Evolutionary conservation across 2,329 filamentous ascomycete genomes (phyloP).

Genomic region (Diaporthe amygdali): DNA sequence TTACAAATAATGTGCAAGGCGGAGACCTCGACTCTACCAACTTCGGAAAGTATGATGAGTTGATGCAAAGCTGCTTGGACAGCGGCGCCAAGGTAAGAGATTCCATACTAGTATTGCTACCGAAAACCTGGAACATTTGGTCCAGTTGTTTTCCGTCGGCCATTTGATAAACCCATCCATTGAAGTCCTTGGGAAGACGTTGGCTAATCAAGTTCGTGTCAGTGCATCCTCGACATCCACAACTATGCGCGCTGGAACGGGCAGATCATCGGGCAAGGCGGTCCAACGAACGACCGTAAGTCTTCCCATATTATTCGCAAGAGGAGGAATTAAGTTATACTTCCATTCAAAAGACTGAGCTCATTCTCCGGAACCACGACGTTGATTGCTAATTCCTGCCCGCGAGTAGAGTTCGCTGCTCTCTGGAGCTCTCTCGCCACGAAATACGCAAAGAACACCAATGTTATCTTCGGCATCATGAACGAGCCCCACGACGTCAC

Average conservation of each 20-base stretch:
- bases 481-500: slow-evolving; percentile 67
- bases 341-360: too few relatives aligned
- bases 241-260: slow-evolving; percentile 61
- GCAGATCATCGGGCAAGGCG: slow-evolving; percentile 67
- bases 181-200: rapidly evolving
- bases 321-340: too few relatives aligned
- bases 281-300: slow-evolving; percentile 43
- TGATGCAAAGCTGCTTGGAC: slow-evolving; percentile 54
- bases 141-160: too few relatives aligned
- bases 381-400: not conserved
- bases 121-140: too few relatives aligned
- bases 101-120: too few relatives aligned
- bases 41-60: slow-evolving; percentile 50
- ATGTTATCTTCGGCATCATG: slow-evolving; percentile 68
- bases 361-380: not conserved
- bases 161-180: not conserved
- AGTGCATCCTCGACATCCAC: slow-evolving; percentile 52
- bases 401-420: slow-evolving; percentile 54
- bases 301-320: not conserved
- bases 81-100: slow-evolving; percentile 43
- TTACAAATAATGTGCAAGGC: slow-evolving; percentile 48
- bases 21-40: slow-evolving; percentile 48
- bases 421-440: slow-evolving; percentile 62
- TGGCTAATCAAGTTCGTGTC: not conserved
- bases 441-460: slow-evolving; percentile 57